Conservation (phyloP, 2,329 filamentous ascomycete species). For the Stagonosporopsis vannaccii region DNA sequence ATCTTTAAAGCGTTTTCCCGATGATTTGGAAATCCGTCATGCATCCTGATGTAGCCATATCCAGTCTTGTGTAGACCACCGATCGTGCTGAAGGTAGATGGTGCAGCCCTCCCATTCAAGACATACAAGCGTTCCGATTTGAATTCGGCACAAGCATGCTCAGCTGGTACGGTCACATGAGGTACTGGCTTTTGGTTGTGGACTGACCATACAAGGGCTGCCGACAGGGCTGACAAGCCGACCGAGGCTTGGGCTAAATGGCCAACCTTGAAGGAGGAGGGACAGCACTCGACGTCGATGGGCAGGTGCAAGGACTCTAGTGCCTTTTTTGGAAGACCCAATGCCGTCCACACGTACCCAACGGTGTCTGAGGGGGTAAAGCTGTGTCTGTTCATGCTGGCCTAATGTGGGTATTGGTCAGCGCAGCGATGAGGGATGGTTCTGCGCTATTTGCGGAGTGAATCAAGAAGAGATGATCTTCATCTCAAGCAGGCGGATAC, state of each 20-base stretch:
- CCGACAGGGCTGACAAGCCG: conserved; percentile 59
- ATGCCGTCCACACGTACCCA: conserved; percentile 39
- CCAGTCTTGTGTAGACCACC: conserved; percentile 61
- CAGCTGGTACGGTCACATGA: conserved; percentile 52
- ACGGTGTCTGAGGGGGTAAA: conserved; percentile 39
- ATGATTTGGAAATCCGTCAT: conserved; percentile 64
- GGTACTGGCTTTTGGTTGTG: conserved; percentile 44
- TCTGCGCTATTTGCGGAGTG: not conserved
- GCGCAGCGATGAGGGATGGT: not conserved
- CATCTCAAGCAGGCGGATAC: not conserved
- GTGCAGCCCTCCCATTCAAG: conserved; percentile 49
- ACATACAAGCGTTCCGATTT: conserved; percentile 60
- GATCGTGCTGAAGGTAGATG: conserved; percentile 53
- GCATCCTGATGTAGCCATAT: conserved; percentile 63
- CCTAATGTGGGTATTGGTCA: not conserved
- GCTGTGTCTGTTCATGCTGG: conserved; percentile 27
- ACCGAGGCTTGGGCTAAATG: conserved; percentile 62
- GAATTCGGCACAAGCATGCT: conserved; percentile 62
- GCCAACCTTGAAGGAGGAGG: conserved; percentile 64
- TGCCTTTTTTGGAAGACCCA: conserved; percentile 32
- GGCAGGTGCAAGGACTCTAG: conserved; percentile 32
- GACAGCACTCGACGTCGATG: conserved; percentile 40
- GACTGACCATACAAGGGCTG: conserved; percentile 55
- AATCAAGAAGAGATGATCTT: not conserved
- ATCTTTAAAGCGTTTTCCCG: conserved; percentile 54